Percentiles rank a stretch among this genome's conserved stretches.
Evolutionary conservation across 2,329 filamentous ascomycete species (phyloP).

Genomic region (Emericellopsis cladophorae): DNA sequence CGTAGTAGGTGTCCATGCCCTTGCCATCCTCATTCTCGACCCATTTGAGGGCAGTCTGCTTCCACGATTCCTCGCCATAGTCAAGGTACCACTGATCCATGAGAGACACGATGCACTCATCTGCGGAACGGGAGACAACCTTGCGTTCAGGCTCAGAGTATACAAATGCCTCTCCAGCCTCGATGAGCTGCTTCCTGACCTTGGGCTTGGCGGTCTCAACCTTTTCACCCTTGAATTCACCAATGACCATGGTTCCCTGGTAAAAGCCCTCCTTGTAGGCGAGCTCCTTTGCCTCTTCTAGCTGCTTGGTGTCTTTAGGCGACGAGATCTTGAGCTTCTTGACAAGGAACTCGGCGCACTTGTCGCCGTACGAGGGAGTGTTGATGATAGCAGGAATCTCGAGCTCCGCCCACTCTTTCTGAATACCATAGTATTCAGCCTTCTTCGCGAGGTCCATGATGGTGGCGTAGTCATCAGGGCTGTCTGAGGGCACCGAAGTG

Average conservation of each 20-base stretch:
- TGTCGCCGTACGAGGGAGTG: slow-evolving; percentile 76
- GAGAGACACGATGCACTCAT: slow-evolving; percentile 85
- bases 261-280: slow-evolving; percentile 98
- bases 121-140: slow-evolving; percentile 78
- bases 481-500: slow-evolving; percentile 90
- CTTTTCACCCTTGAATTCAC: slow-evolving; percentile 76
- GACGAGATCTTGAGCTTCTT: slow-evolving; percentile 94
- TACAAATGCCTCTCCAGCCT: slow-evolving; percentile 68
- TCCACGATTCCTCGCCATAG: slow-evolving; percentile 88
- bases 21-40: slow-evolving; percentile 54
- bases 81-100: slow-evolving; percentile 98
- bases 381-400: slow-evolving; percentile 83
- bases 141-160: slow-evolving; percentile 89
- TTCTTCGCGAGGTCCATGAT: slow-evolving; percentile 84
- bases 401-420: slow-evolving; percentile 91
- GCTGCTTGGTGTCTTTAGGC: slow-evolving; percentile 80
- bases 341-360: slow-evolving; percentile 71
- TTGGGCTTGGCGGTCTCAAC: slow-evolving; percentile 82
- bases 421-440: slow-evolving; percentile 87
- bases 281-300: slow-evolving; percentile 87
- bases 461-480: slow-evolving; percentile 85
- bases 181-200: slow-evolving; percentile 65
- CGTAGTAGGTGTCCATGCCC: slow-evolving; percentile 67
- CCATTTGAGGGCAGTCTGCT: slow-evolving; percentile 58
- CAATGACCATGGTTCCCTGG: slow-evolving; percentile 79